A percentile compares a stretch with the other conserved stretches of the same genome.
Evolutionary conservation across 176 grass and related monocot genomes (phyloP).

Genomic region (Bonia amplexicaulis): DNA sequence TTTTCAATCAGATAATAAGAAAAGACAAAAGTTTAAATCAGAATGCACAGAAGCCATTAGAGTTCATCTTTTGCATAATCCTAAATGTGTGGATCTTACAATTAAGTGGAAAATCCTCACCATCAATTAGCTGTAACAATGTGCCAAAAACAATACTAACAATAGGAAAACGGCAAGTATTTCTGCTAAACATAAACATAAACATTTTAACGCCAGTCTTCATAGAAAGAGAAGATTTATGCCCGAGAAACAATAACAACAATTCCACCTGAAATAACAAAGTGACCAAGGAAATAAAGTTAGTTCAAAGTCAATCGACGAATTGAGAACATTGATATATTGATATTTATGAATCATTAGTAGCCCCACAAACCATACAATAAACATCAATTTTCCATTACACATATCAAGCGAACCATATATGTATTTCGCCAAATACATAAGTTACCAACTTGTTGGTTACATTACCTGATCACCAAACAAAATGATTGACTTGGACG

Average conservation of each 20-base stretch:
- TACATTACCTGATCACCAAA: slow-evolving; percentile 51
- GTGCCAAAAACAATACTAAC: slow-evolving; percentile 34
- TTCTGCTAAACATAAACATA: slow-evolving; percentile 50
- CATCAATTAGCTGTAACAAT: slow-evolving; percentile 43
- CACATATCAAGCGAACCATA: no score
- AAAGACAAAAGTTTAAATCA: slow-evolving; percentile 14
- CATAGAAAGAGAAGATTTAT: slow-evolving; percentile 40
- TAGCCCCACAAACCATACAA: background rate
- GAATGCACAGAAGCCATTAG: slow-evolving; percentile 2
- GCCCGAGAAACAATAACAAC: slow-evolving; percentile 51
- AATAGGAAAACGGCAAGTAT: slow-evolving; percentile 33
- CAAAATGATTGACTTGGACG: slow-evolving; percentile 55
- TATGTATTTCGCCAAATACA: background rate
- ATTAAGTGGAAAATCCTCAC: slow-evolving; percentile 36
- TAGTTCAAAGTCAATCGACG: slow-evolving; percentile 15
- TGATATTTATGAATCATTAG: background rate
- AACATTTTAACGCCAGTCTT: slow-evolving; percentile 63
- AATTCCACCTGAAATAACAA: slow-evolving; percentile 62
- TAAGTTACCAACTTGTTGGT: background rate
- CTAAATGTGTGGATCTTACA: slow-evolving; percentile 48
- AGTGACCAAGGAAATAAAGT: slow-evolving; percentile 32
- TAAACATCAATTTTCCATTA: no score
- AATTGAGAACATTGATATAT: background rate
- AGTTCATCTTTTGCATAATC: slow-evolving; percentile 63
- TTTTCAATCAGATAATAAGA: slow-evolving; percentile 28